Percentiles rank a stretch among this genome's conserved stretches.
These are phyloP conservation scores for Fusarium sp. DNA, from an alignment of 2,329 filamentous ascomycete species.

Conservation along the genomic window DNA sequence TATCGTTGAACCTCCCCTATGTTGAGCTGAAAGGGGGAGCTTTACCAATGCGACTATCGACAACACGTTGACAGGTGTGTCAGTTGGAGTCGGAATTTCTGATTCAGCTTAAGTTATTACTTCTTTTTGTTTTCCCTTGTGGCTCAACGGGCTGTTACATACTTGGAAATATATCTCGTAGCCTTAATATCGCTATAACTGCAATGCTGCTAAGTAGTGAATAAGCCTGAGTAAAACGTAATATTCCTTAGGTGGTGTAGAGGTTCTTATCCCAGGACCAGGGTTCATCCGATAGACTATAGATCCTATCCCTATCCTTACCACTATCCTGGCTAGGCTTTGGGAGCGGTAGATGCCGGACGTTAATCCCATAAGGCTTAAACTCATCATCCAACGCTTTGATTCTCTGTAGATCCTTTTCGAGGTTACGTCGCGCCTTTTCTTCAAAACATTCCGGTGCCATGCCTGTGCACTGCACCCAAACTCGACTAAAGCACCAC, in stretches of 20 bases:
- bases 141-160: too few relatives aligned
- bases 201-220: too few relatives aligned
- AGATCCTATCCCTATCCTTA: background rate
- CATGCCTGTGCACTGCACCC: background rate
- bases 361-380: background rate
- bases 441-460: background rate
- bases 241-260: background rate
- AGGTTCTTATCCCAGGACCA: background rate
- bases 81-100: too few relatives aligned
- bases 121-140: too few relatives aligned
- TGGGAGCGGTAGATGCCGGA: background rate
- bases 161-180: too few relatives aligned
- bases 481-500: background rate
- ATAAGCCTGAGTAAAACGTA: too few relatives aligned
- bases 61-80: too few relatives aligned
- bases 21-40: too few relatives aligned
- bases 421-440: background rate
- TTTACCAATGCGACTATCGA: too few relatives aligned
- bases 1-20: too few relatives aligned
- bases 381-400: background rate
- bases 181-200: background rate
- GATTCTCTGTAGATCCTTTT: background rate
- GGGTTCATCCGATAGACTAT: background rate
- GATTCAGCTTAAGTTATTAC: too few relatives aligned
- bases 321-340: fast-evolving